Evolutionary conservation across 805 yeast genomes (phyloP).

Genomic region (Grigorovia humatica): DNA sequence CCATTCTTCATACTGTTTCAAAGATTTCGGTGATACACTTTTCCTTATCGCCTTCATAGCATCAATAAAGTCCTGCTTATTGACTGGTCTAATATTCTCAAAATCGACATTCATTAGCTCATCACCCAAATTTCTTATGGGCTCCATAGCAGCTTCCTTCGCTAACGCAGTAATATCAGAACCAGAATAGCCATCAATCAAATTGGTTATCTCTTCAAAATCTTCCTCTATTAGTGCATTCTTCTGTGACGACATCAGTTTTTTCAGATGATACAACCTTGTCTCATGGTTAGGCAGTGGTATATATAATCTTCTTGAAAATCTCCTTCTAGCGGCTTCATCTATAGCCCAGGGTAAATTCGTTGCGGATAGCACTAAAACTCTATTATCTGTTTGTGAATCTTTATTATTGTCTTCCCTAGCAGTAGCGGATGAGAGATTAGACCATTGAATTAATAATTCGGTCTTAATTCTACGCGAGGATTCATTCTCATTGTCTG

Average conservation of each 20-base stretch:
- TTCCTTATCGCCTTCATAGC: conserved; percentile 78
- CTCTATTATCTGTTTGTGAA: conserved; percentile 44
- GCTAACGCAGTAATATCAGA: conserved; percentile 92
- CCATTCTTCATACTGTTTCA: conserved; percentile 79
- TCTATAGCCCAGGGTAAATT: conserved; percentile 96
- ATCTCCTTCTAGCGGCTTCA: conserved; percentile 93
- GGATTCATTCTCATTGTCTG: conserved; percentile 75
- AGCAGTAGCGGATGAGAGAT: conserved; percentile 79
- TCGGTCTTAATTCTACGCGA: conserved; percentile 88
- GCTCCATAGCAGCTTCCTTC: conserved; percentile 98
- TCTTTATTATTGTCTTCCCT: conserved; percentile 11
- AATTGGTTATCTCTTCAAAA: conserved; percentile 43
- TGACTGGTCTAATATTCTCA: conserved; percentile 70
- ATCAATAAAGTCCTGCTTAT: conserved; percentile 59
- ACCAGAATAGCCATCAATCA: conserved; percentile 85
- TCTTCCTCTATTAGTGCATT: conserved; percentile 60
- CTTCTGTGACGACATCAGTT: conserved; percentile 57
- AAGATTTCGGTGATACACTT: conserved; percentile 76
- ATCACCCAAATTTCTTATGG: conserved; percentile 83
- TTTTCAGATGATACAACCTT: conserved; percentile 58
- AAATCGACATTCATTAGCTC: conserved; percentile 58
- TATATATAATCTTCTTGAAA: conserved; percentile 85
- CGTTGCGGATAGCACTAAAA: conserved; percentile 87
- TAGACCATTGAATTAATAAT: conserved; percentile 91
- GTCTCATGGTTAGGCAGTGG: conserved; percentile 90